Conservation (phyloP, 306 rosid species). For the Amphicarpaea edgeworthii region DNA sequence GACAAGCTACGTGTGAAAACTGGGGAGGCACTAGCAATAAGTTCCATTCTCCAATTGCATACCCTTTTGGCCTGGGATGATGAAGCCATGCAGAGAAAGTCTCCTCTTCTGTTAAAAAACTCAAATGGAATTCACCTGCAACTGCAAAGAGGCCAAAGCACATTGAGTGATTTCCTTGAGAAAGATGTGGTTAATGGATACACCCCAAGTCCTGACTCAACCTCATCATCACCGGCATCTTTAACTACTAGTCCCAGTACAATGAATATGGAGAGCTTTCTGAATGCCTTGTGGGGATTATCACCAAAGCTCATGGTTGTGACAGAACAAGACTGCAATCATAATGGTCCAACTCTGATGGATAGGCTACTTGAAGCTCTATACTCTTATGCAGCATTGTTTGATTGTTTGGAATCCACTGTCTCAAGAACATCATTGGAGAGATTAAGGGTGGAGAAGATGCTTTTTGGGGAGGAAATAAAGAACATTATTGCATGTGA, state of each 20-base stretch:
- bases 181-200: constrained; percentile 30
- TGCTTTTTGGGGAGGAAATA: constrained; percentile 45
- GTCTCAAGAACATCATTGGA: constrained; percentile 41
- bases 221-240: constrained; percentile 37
- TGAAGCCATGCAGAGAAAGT: constrained; percentile 31
- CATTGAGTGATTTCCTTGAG: constrained; percentile 38
- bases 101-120: constrained; percentile 27
- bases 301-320: constrained; percentile 46
- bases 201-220: constrained; percentile 27
- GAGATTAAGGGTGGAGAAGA: constrained; percentile 40
- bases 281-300: constrained; percentile 36
- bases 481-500: constrained; percentile 46
- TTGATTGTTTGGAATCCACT: constrained; percentile 46
- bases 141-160: constrained; percentile 17
- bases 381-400: constrained; percentile 46
- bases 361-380: constrained; percentile 46
- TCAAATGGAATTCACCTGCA: constrained; percentile 37
- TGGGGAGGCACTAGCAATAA: constrained; percentile 47
- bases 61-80: constrained; percentile 42
- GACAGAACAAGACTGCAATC: constrained; percentile 47
- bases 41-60: constrained; percentile 45
- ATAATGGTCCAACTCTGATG: constrained; percentile 38
- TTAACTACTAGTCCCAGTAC: constrained; percentile 26
- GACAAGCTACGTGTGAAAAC: constrained; percentile 49
- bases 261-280: constrained; percentile 39